Conservation (phyloP, 352 stramenopile genomes). For the Globisporangium mamillatum region DNA sequence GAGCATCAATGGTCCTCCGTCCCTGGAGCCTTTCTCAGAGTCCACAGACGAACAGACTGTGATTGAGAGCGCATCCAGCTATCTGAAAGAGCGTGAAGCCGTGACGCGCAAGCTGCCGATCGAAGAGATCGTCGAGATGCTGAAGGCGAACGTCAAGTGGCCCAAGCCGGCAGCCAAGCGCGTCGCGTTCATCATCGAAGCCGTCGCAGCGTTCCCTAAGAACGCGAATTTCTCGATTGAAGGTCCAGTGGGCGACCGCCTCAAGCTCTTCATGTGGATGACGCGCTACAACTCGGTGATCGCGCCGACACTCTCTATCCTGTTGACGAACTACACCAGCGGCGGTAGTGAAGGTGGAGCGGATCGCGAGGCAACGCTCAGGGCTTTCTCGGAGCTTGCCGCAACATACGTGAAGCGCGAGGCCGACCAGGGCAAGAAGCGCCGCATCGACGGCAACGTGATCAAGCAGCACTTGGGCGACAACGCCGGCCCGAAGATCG, state of each 20-base stretch:
- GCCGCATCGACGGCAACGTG: constrained; percentile 47
- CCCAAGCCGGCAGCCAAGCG: constrained; percentile 66
- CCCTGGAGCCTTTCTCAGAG: constrained; percentile 6
- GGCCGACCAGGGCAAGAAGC: constrained; percentile 20
- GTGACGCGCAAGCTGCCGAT: constrained; percentile 26
- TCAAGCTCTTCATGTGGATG: constrained; percentile 72
- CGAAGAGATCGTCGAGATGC: constrained; percentile 59
- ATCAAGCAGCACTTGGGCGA: constrained; percentile 40
- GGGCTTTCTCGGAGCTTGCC: constrained; percentile 31
- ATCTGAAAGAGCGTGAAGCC: constrained; percentile 26
- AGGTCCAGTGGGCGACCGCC: constrained; percentile 23
- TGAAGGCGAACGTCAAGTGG: constrained; percentile 78
- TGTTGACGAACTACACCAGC: constrained; percentile 27
- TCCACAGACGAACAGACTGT: constrained; percentile 31
- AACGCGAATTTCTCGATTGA: background rate
- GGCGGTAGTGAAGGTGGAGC: background rate
- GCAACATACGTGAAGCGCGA: constrained; percentile 28
- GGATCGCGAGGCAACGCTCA: constrained; percentile 26
- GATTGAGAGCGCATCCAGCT: constrained; percentile 35
- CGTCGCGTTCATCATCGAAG: constrained; percentile 60
- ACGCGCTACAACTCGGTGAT: constrained; percentile 59
- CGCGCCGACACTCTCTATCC: constrained; percentile 43
- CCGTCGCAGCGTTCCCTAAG: constrained; percentile 48
- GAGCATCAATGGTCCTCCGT: constrained; percentile 1
- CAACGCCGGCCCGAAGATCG: constrained; percentile 34